Percentiles rank a stretch among this genome's conserved stretches.
Evolutionary conservation across 306 rosid species (phyloP).

Genomic region (Pachyrhizus erosus): DNA sequence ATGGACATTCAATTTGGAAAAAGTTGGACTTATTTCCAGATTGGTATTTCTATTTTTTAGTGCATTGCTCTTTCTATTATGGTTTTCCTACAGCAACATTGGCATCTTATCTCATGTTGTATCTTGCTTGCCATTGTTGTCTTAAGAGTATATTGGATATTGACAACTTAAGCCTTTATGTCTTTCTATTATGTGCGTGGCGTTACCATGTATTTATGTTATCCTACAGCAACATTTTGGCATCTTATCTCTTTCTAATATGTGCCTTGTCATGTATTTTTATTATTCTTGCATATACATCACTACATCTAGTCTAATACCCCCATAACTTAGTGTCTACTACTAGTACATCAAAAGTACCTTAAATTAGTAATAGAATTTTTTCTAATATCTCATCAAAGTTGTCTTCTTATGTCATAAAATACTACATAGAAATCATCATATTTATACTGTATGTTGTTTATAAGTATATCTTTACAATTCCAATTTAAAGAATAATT

Average conservation of each 20-base stretch:
- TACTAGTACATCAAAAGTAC: not conserved
- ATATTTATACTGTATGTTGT: constrained; percentile 15
- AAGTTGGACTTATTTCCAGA: constrained; percentile 25
- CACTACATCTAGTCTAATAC: constrained; percentile 10
- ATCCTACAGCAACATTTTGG: too few relatives aligned
- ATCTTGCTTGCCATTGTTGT: constrained; percentile 6
- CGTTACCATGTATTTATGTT: too few relatives aligned
- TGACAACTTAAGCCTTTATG: constrained; percentile 15
- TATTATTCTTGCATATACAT: not conserved
- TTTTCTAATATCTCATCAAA: not conserved
- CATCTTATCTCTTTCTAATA: too few relatives aligned
- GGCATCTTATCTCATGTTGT: not conserved
- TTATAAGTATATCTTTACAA: not conserved
- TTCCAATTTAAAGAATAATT: constrained; percentile 21
- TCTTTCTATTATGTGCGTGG: too few relatives aligned
- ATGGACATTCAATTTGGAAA: not conserved
- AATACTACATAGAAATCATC: constrained; percentile 1
- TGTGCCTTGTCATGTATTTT: not conserved
- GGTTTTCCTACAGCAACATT: not conserved
- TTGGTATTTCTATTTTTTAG: constrained; percentile 1
- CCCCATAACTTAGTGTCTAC: not conserved
- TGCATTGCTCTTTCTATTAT: constrained; percentile 26
- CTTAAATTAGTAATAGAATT: not conserved
- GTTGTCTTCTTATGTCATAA: constrained; percentile 3
- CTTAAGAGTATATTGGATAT: constrained; percentile 16